These are phyloP conservation scores for Phaeosphaeriaceae sp. DNA, from an alignment of 2,329 filamentous ascomycete genomes.

Conservation along the genomic window DNA sequence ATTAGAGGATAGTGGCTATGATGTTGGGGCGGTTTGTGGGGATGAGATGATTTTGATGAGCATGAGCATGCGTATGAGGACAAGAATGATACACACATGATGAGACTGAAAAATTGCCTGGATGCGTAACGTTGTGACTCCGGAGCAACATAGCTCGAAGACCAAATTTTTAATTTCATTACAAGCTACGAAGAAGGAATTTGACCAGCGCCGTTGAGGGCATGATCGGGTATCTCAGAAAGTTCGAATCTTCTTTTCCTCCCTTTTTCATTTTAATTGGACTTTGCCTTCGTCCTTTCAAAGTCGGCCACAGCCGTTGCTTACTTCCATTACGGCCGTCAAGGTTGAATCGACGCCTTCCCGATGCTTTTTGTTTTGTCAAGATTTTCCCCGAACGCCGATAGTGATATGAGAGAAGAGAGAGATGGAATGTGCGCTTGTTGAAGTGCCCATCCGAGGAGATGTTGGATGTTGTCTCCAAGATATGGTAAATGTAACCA, in stretches of 20 bases:
- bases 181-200: not conserved
- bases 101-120: not conserved
- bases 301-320: conserved; percentile 6
- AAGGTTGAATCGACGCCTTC: conserved; percentile 51
- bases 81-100: not conserved
- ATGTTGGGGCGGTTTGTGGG: not conserved
- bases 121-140: not conserved
- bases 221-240: conserved; percentile 36
- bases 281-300: conserved; percentile 1
- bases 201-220: conserved; percentile 40
- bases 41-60: not conserved
- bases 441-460: conserved; percentile 21
- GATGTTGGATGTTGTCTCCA: not conserved
- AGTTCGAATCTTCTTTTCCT: conserved; percentile 15
- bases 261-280: not conserved
- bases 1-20: not conserved
- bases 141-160: not conserved
- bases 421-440: conserved; percentile 16
- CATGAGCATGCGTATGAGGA: not conserved
- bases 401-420: conserved; percentile 1
- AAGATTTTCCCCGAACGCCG: conserved; percentile 10
- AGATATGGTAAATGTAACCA: conserved; percentile 6
- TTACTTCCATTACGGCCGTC: conserved; percentile 43
- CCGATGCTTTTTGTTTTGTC: conserved; percentile 28
- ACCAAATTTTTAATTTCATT: not conserved